Base-by-base conservation (phyloP, 805 yeast genomes). In the Myxozyma lipomycoides region DNA sequence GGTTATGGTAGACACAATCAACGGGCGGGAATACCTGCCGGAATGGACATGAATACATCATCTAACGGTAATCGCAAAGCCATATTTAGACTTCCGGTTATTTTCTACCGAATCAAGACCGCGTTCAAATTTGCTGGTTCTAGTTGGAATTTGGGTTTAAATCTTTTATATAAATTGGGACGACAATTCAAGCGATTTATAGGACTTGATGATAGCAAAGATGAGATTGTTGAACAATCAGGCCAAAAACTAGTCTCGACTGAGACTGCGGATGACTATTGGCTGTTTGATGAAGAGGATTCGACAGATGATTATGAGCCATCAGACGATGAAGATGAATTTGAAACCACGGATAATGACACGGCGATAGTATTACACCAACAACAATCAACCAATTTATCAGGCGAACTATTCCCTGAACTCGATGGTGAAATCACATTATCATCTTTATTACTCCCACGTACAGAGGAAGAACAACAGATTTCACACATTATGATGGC, bases 201-300 rank as follows among this genome's bases (percentile, higher is more conserved):
- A 9, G 32, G 32, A 9, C 32, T 28, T 28, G 32, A 28, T 7
- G 32, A 28, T 9, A 12, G 32, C 12, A 12, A 28, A 9, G 32
- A 28, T 7, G 12, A 28, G 32, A 28, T 12, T 9, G 12, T 28
- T 28, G 15, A 43, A 26, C 32, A 40, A 21, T 24, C 55, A 12
- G 38, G 54, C 15, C 49, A 57, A 24, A 15, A 17, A 25, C n/a
- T n/a, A n/a, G n/a, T n/a, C n/a, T n/a, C n/a, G 22, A 24, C 34
- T 18, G 19, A 17, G 25, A 38, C 5, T n/a, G 7, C 32, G 12
- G 58, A 54, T 2, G 58, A 54, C 3, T 51, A 43, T 40, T 52
- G 49, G 19, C 84, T 86, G 40, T 82, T 78, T 61, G 95, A 95
- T 1, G 95, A 87, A 63, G 79, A 52, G 23, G 61, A 57, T 19